phyloP scores from a whole-genome alignment of 257 asterid species.

The Leptodermis oblonga region DNA sequence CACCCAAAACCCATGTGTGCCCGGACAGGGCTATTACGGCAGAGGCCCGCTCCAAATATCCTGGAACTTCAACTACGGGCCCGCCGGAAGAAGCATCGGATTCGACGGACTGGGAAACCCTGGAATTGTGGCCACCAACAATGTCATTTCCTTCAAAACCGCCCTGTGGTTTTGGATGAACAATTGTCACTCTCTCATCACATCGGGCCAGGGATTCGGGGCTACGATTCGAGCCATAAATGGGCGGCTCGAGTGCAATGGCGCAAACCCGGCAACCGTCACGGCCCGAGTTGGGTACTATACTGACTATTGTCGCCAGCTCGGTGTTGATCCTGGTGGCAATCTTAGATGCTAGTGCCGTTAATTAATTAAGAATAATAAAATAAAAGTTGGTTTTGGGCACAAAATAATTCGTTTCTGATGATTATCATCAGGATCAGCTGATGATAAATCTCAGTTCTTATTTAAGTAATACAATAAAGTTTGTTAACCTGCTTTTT shows the following conservation, averaged over 20 bases:
- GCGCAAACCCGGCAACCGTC: conserved; percentile 32
- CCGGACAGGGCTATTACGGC: conserved; percentile 35
- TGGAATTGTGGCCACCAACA: conserved; percentile 36
- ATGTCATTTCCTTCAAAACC: conserved; percentile 36
- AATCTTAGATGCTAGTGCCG: conserved; percentile 40
- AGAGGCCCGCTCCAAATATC: conserved; percentile 53
- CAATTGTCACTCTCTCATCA: conserved; percentile 33
- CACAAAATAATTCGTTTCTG: too few relatives aligned
- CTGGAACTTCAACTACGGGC: conserved; percentile 56
- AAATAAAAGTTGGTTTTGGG: too few relatives aligned
- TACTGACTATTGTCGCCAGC: conserved; percentile 31
- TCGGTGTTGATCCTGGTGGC: conserved; percentile 39
- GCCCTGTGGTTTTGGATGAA: conserved; percentile 60
- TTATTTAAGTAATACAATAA: too few relatives aligned
- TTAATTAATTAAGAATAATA: too few relatives aligned
- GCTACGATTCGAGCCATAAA: conserved; percentile 47
- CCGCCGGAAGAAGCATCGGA: conserved; percentile 42
- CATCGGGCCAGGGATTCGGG: conserved; percentile 45
- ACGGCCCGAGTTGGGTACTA: conserved; percentile 37
- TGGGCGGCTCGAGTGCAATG: conserved; percentile 45
- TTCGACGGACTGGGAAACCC: conserved; percentile 45
- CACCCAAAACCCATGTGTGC: conserved; percentile 38
- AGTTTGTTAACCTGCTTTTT: too few relatives aligned
- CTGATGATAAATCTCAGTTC: too few relatives aligned
- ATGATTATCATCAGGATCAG: too few relatives aligned